Percentiles rank a stretch among this genome's conserved stretches.
These are phyloP conservation scores for Xylaria curta DNA, from an alignment of 495 filamentous ascomycete species.

Conservation along the genomic window DNA sequence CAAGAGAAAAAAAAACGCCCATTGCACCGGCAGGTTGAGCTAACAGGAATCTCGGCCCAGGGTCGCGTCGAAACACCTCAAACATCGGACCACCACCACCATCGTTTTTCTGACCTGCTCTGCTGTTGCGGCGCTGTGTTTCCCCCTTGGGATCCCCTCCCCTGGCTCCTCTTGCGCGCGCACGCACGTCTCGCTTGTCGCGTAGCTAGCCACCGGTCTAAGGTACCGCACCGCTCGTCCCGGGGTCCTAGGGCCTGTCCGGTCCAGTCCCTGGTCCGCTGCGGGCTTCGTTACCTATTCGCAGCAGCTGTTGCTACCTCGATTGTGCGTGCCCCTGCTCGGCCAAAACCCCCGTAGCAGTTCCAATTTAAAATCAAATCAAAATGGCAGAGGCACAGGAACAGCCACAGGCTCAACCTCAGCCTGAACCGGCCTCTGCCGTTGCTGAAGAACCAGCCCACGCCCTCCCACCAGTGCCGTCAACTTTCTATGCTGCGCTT, in stretches of 20 bases:
- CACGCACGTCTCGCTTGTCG: conserved; percentile 32
- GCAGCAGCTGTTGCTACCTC: conserved; percentile 38
- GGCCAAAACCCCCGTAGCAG: conserved; percentile 42
- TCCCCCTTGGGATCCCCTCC: conserved; percentile 29
- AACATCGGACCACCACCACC: conserved; percentile 44
- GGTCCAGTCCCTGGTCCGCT: conserved; percentile 34
- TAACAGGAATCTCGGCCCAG: conserved; percentile 48
- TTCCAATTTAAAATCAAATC: conserved; percentile 49
- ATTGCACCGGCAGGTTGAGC: conserved; percentile 44
- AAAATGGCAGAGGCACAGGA: conserved; percentile 47
- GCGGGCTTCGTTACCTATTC: conserved; percentile 43
- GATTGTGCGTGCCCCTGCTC: conserved; percentile 44
- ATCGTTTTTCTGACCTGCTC: conserved; percentile 35
- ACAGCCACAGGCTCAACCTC: conserved; percentile 48
- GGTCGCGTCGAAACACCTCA: conserved; percentile 49
- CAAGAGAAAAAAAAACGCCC: conserved; percentile 39
- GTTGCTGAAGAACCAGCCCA: conserved; percentile 44
- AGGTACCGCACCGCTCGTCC: conserved; percentile 30
- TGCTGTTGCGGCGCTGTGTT: conserved; percentile 35
- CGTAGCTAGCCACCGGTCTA: conserved; percentile 32
- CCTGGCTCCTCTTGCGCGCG: conserved; percentile 28
- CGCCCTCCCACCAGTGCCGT: conserved; percentile 40
- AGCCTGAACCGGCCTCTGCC: conserved; percentile 46
- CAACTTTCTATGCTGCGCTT: conserved; percentile 30
- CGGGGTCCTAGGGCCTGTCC: conserved; percentile 30